Percentiles rank a stretch among this genome's conserved stretches.
phyloP scores from a whole-genome alignment of 2,329 filamentous ascomycete species.

The Neopestalotiopsis clavispora region DNA sequence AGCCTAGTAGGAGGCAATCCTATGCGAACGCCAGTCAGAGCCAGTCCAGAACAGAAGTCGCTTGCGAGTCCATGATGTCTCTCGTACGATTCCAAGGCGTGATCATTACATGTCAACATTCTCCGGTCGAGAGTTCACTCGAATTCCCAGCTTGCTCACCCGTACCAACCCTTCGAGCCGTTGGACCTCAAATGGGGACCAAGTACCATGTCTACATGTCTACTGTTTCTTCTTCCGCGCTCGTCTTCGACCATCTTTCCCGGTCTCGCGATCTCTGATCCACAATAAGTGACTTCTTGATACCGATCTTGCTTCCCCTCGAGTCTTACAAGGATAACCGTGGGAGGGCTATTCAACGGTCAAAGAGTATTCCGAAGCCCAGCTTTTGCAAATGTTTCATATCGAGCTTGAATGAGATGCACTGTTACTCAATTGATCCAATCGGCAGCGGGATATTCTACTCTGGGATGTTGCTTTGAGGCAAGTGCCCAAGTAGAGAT shows the following conservation, averaged over 20 bases:
- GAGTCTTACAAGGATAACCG: background rate
- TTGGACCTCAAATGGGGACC: background rate
- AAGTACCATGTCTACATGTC: background rate
- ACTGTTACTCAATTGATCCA: no score
- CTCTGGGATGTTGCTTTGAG: no score
- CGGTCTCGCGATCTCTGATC: background rate
- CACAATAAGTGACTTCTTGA: background rate
- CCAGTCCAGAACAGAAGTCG: no score
- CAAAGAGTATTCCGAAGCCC: background rate
- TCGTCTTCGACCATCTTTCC: background rate
- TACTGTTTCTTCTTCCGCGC: background rate
- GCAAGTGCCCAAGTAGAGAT: no score
- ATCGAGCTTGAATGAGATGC: no score
- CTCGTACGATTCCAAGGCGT: no score
- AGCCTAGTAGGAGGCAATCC: no score
- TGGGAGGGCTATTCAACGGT: background rate
- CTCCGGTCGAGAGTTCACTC: no score
- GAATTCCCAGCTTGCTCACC: background rate
- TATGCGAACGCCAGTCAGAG: no score
- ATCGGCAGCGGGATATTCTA: no score
- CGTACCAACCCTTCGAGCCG: background rate
- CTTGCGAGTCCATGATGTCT: no score
- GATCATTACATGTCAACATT: no score
- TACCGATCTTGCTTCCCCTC: background rate
- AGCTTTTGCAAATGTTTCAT: background rate